A percentile compares a stretch with the other conserved stretches of the same genome.
These are phyloP conservation scores for Elsinoe fawcettii DNA, from an alignment of 2,329 filamentous ascomycete species.

Conservation along the genomic window DNA sequence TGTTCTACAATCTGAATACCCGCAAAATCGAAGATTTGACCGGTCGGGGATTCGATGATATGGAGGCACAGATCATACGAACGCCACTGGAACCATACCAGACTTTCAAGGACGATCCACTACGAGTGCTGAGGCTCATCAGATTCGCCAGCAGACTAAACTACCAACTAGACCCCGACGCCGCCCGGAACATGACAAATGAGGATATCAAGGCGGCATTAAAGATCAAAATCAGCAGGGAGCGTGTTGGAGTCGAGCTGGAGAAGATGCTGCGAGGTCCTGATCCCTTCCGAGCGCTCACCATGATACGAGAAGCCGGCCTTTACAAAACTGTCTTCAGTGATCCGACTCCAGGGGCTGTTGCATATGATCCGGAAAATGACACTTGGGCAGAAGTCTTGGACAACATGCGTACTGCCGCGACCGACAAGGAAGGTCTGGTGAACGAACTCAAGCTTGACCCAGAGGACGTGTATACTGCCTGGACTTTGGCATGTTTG, in stretches of 20 bases:
- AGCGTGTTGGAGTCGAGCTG: slow-evolving; percentile 77
- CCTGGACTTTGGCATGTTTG: slow-evolving; percentile 70
- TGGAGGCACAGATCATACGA: slow-evolving; percentile 63
- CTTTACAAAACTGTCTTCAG: slow-evolving; percentile 69
- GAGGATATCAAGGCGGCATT: slow-evolving; percentile 69
- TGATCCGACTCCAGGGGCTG: slow-evolving; percentile 47
- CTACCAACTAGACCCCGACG: slow-evolving; percentile 66
- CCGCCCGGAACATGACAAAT: slow-evolving; percentile 68
- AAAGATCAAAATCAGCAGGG: slow-evolving; percentile 82
- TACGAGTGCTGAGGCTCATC: slow-evolving; percentile 78
- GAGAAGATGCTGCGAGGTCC: slow-evolving; percentile 84
- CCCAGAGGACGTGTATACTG: slow-evolving; percentile 58
- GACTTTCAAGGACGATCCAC: slow-evolving; percentile 89
- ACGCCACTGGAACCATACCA: slow-evolving; percentile 83
- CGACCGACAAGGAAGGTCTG: slow-evolving; percentile 26
- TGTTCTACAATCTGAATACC: slow-evolving; percentile 90
- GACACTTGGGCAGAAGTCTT: slow-evolving; percentile 58
- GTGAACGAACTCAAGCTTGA: slow-evolving; percentile 47
- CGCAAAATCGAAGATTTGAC: slow-evolving; percentile 78
- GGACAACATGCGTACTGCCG: slow-evolving; percentile 51
- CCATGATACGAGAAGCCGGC: slow-evolving; percentile 56
- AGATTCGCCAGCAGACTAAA: slow-evolving; percentile 79
- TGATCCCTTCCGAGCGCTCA: slow-evolving; percentile 54
- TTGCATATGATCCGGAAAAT: slow-evolving; percentile 48
- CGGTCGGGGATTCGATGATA: slow-evolving; percentile 62